Evolutionary conservation across 208 protist species (phyloP), one percentile per base, ranked within the genome.

Genomic region (Acanthamoeba rhysodes): DNA sequence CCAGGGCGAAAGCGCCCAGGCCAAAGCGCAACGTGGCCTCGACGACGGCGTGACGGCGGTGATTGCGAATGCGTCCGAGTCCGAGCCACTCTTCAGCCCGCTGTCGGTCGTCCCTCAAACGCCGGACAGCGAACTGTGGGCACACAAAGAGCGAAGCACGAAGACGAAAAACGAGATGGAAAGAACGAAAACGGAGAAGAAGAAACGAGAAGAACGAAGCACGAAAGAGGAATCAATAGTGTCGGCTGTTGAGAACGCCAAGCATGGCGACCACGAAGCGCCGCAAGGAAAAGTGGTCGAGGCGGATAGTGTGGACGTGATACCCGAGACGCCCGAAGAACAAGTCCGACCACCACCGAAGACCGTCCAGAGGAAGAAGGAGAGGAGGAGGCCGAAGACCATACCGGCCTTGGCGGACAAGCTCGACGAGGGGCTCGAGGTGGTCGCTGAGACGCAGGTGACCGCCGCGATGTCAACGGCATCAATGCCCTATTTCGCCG

Each of bases 41-140:
- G 55, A 68, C 9, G 70, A 20, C 32, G 34, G 37, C 32, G 12
- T 45, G 34, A 78, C 29, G 32, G 70, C 12, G 48, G 20, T 1
- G 37, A 41, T 59, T 45, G 14, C 50, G 16, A 59, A 22, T 2
- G 62, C 62, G 62, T 57, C 16, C 53, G 24, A 24, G 41, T 12
- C 74, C 37, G 74, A 88, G 22, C 32, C 80, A 20, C 32, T n/a
- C 50, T n/a, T 88, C 4, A 88, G 50, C 50, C 80, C 41, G 53
- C 80, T 88, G 29, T 88, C 80, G 80, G 80, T 88, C 48, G 37
- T 88, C 41, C 80, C 53, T 14, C 80, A 88, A 22, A 88, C 80
- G 50, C 80, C 80, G 7, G 80, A 88, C 29, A 88, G 80, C 80
- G 80, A 88, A n/a, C 50, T 88, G 10, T 9, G 9, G 74, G 32